Evolutionary conservation across 192 early-diverging fungal genomes (phyloP).

Genomic region (Funneliformis geosporum): DNA sequence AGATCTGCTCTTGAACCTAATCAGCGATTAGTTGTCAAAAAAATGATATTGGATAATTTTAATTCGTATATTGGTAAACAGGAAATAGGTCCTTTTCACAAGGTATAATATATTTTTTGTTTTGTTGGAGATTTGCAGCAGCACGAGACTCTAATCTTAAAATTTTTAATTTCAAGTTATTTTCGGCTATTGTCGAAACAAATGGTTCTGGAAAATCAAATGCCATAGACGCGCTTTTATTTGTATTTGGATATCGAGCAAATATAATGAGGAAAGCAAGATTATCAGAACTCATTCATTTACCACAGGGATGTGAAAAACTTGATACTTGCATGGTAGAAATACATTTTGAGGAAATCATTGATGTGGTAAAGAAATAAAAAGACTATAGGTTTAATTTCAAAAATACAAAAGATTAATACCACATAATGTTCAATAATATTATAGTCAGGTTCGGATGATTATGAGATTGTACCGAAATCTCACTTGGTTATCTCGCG

Average conservation of each 20-base stretch:
- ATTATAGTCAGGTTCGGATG: conserved; percentile 59
- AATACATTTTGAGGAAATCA: conserved; percentile 92
- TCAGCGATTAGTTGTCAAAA: too few relatives aligned
- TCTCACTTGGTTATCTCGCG: conserved; percentile 82
- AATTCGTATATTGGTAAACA: too few relatives aligned
- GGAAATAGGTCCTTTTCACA: too few relatives aligned
- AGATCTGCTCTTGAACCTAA: too few relatives aligned
- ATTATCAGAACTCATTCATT: conserved; percentile 97
- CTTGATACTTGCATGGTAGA: conserved; percentile 78
- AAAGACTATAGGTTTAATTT: too few relatives aligned
- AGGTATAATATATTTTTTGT: neutral
- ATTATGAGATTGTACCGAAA: conserved; percentile 59
- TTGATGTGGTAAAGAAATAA: conserved; percentile 77
- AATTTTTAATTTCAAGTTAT: conserved; percentile 39
- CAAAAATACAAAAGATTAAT: neutral
- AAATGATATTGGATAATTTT: too few relatives aligned
- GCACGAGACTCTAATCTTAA: neutral
- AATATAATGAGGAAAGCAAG: too few relatives aligned
- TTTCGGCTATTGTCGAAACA: conserved; percentile 85
- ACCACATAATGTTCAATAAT: neutral
- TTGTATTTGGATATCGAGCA: conserved; percentile 98
- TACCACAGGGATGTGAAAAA: conserved; percentile 73
- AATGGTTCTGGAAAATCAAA: conserved; percentile 99
- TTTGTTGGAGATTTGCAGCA: neutral
- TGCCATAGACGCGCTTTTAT: conserved; percentile 95